A percentile compares a stretch with the other conserved stretches of the same genome.
Conservation (phyloP, 2,329 filamentous ascomycete genomes). For the Trichoderma harzianum region DNA sequence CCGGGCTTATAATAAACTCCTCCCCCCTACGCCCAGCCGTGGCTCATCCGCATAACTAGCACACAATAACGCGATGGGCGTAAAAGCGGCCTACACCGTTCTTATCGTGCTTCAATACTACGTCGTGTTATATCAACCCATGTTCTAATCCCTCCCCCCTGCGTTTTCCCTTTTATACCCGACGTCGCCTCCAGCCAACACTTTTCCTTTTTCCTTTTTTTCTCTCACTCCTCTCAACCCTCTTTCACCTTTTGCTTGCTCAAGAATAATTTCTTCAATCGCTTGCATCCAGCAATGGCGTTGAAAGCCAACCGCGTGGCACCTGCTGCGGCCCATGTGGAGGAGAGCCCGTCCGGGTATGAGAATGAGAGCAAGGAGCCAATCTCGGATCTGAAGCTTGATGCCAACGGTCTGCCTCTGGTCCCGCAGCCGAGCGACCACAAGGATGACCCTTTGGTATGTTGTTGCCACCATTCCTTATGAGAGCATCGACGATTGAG, state of each 20-base stretch:
- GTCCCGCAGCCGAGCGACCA: constrained; percentile 13
- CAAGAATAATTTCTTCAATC: background rate
- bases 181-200: background rate
- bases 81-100: constrained; percentile 1
- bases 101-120: background rate
- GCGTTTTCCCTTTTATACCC: background rate
- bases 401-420: background rate
- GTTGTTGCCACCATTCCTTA: background rate
- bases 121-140: background rate
- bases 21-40: background rate
- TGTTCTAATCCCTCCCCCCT: background rate
- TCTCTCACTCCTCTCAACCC: background rate
- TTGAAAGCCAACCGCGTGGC: background rate
- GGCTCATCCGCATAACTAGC: background rate
- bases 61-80: background rate
- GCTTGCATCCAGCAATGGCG: background rate
- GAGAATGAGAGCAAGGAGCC: constrained; percentile 10
- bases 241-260: background rate
- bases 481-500: background rate
- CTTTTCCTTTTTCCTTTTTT: background rate
- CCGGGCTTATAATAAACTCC: background rate
- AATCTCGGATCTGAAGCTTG: background rate
- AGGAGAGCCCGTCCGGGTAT: background rate
- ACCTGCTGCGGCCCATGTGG: background rate
- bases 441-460: constrained; percentile 13